These are phyloP conservation scores for Pichia sp. DNA, from an alignment of 1,139 yeast genomes.

Conservation along the genomic window DNA sequence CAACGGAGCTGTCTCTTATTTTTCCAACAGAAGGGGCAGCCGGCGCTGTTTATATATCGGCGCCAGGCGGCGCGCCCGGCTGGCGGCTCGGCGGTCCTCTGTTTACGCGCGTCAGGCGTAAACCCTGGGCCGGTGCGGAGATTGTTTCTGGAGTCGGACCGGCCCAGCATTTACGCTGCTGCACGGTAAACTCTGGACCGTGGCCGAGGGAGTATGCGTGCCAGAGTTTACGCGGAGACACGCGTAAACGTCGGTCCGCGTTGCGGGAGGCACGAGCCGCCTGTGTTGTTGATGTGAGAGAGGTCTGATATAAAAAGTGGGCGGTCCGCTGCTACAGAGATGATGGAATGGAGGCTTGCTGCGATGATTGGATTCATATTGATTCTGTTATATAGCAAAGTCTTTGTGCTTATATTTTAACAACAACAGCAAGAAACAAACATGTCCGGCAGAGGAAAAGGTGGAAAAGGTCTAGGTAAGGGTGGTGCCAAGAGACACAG, in stretches of 20 bases:
- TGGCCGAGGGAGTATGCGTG: background rate
- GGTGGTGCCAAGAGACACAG: conserved; percentile 99
- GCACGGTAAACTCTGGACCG: background rate
- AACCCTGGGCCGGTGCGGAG: conserved; percentile 1
- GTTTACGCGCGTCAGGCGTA: conserved; percentile 5
- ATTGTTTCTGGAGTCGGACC: background rate
- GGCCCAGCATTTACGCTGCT: background rate
- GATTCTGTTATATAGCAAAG: conserved; percentile 5
- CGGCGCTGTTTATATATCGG: background rate
- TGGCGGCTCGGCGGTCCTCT: background rate
- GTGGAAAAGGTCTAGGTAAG: conserved; percentile 98
- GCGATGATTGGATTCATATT: background rate
- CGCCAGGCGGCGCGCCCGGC: background rate
- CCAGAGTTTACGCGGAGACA: background rate
- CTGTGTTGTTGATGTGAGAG: background rate
- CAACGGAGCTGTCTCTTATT: background rate
- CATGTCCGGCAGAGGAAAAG: conserved; percentile 99
- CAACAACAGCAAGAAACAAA: conserved; percentile 26
- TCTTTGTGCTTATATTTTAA: conserved; percentile 1
- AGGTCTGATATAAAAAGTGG: background rate
- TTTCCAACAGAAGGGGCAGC: background rate
- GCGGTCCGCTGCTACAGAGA: background rate
- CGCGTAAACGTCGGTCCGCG: background rate
- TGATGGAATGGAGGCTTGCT: background rate
- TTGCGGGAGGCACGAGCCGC: background rate